Evolutionary conservation across 768 basidiomycete species (phyloP).

Genomic region (Paxillus involutus): DNA sequence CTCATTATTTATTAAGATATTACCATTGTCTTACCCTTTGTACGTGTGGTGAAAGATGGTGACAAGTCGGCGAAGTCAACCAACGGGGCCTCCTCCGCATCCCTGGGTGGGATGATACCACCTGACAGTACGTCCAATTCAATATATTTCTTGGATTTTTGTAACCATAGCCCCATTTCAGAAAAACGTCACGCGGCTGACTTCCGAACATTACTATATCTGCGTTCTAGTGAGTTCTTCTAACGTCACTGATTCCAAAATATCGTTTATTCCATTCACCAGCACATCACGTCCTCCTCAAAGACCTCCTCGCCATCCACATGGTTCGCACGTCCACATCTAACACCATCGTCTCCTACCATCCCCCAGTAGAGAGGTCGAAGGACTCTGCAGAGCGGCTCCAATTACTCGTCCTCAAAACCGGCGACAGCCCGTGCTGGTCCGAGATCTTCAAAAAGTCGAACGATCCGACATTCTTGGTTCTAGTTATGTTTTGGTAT

Average conservation of each 20-base stretch:
- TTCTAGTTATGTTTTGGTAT: conserved; percentile 50
- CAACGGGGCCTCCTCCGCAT: background rate
- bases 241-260: background rate
- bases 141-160: background rate
- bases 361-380: background rate
- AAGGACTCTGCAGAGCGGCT: conserved; percentile 2
- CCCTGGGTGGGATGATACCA: background rate
- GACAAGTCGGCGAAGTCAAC: background rate
- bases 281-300: conserved; percentile 7
- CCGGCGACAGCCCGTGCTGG: conserved; percentile 8
- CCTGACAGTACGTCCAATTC: background rate
- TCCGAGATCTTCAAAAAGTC: background rate
- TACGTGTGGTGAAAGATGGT: conserved; percentile 33
- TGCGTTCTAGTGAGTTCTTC: conserved; percentile 22
- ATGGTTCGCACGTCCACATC: conserved; percentile 35
- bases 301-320: conserved; percentile 49
- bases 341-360: conserved; percentile 14
- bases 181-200: conserved; percentile 27
- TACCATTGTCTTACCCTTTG: conserved; percentile 48
- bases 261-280: background rate
- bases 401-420: conserved; percentile 7
- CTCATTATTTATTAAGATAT: conserved; percentile 38
- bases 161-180: background rate
- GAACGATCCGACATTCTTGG: conserved; percentile 49
- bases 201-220: conserved; percentile 43